A percentile compares a stretch with the other conserved stretches of the same genome.
Evolutionary conservation across 2,329 filamentous ascomycete species (phyloP).

Genomic region (Truncatella angustata): DNA sequence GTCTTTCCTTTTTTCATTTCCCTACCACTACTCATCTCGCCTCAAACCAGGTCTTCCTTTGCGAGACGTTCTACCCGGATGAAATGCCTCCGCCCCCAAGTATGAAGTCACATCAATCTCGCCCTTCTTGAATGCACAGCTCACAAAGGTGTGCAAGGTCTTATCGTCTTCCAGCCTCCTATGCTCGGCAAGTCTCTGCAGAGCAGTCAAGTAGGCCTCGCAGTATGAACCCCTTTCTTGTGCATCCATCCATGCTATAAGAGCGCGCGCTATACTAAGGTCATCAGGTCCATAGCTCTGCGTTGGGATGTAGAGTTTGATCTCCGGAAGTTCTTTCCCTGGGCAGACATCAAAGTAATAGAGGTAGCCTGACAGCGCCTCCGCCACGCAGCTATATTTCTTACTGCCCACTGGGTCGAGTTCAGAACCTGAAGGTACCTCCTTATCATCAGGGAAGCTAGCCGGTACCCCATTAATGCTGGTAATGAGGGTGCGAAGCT

Average conservation of each 20-base stretch:
- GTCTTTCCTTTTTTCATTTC: too few relatives aligned
- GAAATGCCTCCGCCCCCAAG: not conserved
- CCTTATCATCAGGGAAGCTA: conserved; percentile 10
- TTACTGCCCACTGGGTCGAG: too few relatives aligned
- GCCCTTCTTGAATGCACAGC: not conserved
- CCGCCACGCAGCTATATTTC: not conserved
- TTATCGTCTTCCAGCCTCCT: conserved; percentile 7
- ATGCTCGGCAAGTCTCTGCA: conserved; percentile 2
- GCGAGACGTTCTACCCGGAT: too few relatives aligned
- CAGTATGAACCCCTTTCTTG: conserved; percentile 13
- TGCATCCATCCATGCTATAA: conserved; percentile 15
- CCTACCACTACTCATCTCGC: too few relatives aligned
- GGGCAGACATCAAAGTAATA: conserved; percentile 16
- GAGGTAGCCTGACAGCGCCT: conserved; percentile 1
- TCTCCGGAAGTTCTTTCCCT: conserved; percentile 13
- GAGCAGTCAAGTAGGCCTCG: conserved; percentile 4
- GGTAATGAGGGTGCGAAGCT: conserved; percentile 10
- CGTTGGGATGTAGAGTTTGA: conserved; percentile 21
- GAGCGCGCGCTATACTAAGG: conserved; percentile 9
- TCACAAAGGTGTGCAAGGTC: conserved; percentile 13
- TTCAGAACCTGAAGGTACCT: conserved; percentile 1
- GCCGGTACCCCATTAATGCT: conserved; percentile 11
- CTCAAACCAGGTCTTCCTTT: too few relatives aligned
- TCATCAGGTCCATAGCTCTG: conserved; percentile 19
- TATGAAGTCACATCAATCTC: not conserved